These are phyloP conservation scores for Colletotrichum sp. DNA, from an alignment of 2,329 filamentous ascomycete genomes.

Conservation along the genomic window DNA sequence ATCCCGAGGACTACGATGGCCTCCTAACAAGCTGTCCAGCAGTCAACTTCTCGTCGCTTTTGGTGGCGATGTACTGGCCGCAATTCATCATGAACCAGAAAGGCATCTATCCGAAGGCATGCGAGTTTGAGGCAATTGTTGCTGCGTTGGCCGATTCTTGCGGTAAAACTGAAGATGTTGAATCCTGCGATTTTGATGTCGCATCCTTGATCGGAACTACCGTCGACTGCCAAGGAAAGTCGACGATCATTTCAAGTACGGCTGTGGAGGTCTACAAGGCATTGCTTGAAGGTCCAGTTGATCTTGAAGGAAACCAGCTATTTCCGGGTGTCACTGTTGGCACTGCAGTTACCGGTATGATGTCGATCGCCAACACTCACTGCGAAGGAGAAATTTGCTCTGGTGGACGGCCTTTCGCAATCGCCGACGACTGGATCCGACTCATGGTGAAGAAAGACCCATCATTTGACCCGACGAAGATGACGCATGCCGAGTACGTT, in stretches of 20 bases:
- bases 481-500: slow-evolving; percentile 11
- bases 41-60: slow-evolving; percentile 24
- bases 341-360: background rate
- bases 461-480: slow-evolving; percentile 23
- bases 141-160: slow-evolving; percentile 40
- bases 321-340: background rate
- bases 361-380: background rate
- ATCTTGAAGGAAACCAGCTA: background rate
- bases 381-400: background rate
- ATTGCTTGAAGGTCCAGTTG: background rate
- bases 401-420: background rate
- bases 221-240: background rate
- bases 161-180: slow-evolving; percentile 38
- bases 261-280: background rate
- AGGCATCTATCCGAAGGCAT: background rate
- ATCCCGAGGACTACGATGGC: slow-evolving; percentile 63
- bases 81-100: background rate
- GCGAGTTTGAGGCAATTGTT: slow-evolving; percentile 38
- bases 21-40: slow-evolving; percentile 55
- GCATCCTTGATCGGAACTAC: background rate
- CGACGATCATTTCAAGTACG: background rate
- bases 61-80: background rate
- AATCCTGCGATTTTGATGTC: slow-evolving; percentile 12
- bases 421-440: background rate
- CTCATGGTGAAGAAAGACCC: slow-evolving; percentile 30